A percentile compares a stretch with the other conserved stretches of the same genome.
These are phyloP conservation scores for Termitomyces sp. DNA, from an alignment of 768 basidiomycete species.

Conservation along the genomic window DNA sequence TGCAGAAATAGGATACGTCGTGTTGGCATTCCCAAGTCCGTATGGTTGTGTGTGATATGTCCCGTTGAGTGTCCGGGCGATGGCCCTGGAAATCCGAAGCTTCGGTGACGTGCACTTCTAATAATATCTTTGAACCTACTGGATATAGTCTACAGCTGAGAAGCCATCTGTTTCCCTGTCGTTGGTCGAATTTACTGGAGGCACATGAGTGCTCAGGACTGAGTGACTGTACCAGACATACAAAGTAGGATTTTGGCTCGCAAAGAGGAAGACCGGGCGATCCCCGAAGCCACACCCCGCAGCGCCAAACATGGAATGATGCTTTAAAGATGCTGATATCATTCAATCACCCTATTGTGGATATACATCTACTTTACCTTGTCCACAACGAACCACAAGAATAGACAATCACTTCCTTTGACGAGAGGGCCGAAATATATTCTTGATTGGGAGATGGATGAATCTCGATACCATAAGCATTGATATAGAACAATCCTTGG, in stretches of 20 bases:
- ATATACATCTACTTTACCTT: conserved; percentile 37
- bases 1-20: conserved; percentile 67
- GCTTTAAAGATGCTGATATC: conserved; percentile 1
- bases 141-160: conserved; percentile 78
- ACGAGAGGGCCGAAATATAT: conserved; percentile 56
- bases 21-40: conserved; percentile 53
- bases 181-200: conserved; percentile 76
- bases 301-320: conserved; percentile 91
- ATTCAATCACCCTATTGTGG: neutral
- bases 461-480: conserved; percentile 89
- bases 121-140: conserved; percentile 30
- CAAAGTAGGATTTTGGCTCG: conserved; percentile 81
- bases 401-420: conserved; percentile 72
- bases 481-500: conserved; percentile 80
- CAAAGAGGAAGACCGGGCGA: conserved; percentile 66
- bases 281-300: conserved; percentile 69
- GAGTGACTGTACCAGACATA: conserved; percentile 31
- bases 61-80: conserved; percentile 63
- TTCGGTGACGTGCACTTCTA: neutral
- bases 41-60: conserved; percentile 46
- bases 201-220: neutral
- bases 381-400: conserved; percentile 96
- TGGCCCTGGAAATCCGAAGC: conserved; percentile 39
- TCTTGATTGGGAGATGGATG: conserved; percentile 83
- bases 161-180: conserved; percentile 90